Percentiles rank a stretch among this genome's conserved stretches.
phyloP scores from a whole-genome alignment of 805 yeast genomes.

The Suhomyces kilbournensis region DNA sequence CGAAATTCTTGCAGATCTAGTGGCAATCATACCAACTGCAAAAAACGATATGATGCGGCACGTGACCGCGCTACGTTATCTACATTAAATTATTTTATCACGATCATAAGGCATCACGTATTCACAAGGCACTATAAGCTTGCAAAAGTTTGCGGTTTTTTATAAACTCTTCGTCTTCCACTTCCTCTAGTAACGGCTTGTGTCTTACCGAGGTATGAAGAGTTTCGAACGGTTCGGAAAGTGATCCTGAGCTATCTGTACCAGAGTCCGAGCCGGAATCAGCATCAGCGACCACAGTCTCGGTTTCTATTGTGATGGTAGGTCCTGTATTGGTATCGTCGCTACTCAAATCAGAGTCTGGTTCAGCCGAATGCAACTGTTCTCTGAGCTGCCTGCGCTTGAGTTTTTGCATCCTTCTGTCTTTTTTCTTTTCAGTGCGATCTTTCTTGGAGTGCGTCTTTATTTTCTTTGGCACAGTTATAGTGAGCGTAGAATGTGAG shows the following conservation, averaged over 20 bases:
- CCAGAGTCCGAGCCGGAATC: background rate
- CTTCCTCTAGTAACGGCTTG: constrained; percentile 22
- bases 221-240: background rate
- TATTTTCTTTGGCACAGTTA: background rate
- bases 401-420: background rate
- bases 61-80: background rate
- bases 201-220: background rate
- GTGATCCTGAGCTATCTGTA: background rate
- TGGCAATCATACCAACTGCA: background rate
- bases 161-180: constrained; percentile 31
- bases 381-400: constrained; percentile 4
- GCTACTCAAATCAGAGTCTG: background rate
- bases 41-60: background rate
- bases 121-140: background rate
- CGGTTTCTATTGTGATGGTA: background rate
- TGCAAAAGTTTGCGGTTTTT: constrained; percentile 6
- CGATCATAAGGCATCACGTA: background rate
- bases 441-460: background rate
- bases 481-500: background rate
- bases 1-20: background rate
- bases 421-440: background rate
- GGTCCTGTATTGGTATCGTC: background rate
- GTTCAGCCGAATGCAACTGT: background rate
- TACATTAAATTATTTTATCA: background rate
- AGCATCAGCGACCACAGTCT: constrained; percentile 1